Evolutionary conservation across 2,329 filamentous ascomycete species (phyloP).

Genomic region (Cordyceps fumosorosea): DNA sequence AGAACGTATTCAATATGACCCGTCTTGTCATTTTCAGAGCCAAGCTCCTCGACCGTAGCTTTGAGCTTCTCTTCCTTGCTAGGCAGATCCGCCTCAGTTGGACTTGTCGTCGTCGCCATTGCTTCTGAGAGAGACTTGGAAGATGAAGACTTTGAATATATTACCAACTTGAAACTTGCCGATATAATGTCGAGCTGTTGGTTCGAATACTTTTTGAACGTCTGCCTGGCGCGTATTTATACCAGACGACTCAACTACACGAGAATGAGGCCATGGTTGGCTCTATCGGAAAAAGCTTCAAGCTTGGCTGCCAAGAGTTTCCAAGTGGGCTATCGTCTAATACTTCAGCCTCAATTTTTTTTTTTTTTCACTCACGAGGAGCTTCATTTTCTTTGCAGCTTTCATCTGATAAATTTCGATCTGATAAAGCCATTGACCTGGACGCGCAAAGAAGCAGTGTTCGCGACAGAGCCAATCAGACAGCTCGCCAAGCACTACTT

Average conservation of each 20-base stretch:
- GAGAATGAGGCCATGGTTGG: not conserved
- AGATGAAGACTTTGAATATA: not conserved
- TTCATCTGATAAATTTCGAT: not conserved
- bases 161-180: not conserved
- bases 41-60: not conserved
- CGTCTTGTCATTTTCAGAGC: not conserved
- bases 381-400: not conserved
- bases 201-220: not conserved
- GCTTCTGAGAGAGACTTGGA: not conserved
- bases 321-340: not conserved
- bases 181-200: too few relatives aligned
- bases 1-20: not conserved
- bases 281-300: not conserved
- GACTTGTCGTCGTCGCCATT: not conserved
- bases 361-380: not conserved
- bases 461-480: not conserved
- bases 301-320: not conserved
- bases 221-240: not conserved
- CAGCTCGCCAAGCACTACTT: not conserved
- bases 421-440: not conserved
- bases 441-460: not conserved
- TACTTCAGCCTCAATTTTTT: not conserved
- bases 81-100: not conserved
- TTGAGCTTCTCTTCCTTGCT: not conserved
- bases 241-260: not conserved